Evolutionary conservation across 352 stramenopile genomes (phyloP), one percentile per base, ranked within the genome.

Genomic region (Bremia lactucae): DNA sequence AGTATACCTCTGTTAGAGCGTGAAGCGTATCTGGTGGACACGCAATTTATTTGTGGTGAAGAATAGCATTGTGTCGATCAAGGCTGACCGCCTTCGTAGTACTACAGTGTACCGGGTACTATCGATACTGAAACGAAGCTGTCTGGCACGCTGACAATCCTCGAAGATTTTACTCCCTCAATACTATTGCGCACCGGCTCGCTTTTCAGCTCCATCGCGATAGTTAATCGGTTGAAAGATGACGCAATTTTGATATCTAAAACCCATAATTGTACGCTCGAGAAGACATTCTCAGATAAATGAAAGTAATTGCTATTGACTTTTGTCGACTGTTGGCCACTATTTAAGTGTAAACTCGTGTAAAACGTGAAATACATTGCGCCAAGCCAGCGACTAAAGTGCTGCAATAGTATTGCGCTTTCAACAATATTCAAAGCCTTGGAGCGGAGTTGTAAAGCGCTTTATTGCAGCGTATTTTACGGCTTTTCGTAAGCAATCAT

Each of bases 391-490:
- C 68, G 74, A 11, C 52, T 55, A 7, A 72, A 87, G 37, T 55
- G 72, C 68, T 23, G 31, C 87, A 14, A 62, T 74, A 39, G 50
- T 49, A 21, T 82, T 74, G 46, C 71, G 71, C 1, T 69, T 75
- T 18, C 40, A 8, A 43, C 34, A 24, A 57, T 37, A 9, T 31
- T 35, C 6, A 36, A 68, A 7, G 68, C 53, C 36, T n/a, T n/a
- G n/a, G n/a, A n/a, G n/a, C n/a, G n/a, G n/a, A n/a, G n/a, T 15
- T 71, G 73, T 9, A 87, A 84, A 31, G 65, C 68, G 8, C 83
- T 84, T 46, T 59, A 70, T 0, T 87, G 72, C 31, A 71, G 87
- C 43, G 72, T 86, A 19, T 87, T 70, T 28, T 75, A 90, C 47
- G 71, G 82, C 36, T 49, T 69, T 15, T 41, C 42, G 1, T 33